Percentiles rank a stretch among this genome's conserved stretches.
phyloP scores from a whole-genome alignment of 2,329 filamentous ascomycete genomes.

The Alternaria sp. region DNA sequence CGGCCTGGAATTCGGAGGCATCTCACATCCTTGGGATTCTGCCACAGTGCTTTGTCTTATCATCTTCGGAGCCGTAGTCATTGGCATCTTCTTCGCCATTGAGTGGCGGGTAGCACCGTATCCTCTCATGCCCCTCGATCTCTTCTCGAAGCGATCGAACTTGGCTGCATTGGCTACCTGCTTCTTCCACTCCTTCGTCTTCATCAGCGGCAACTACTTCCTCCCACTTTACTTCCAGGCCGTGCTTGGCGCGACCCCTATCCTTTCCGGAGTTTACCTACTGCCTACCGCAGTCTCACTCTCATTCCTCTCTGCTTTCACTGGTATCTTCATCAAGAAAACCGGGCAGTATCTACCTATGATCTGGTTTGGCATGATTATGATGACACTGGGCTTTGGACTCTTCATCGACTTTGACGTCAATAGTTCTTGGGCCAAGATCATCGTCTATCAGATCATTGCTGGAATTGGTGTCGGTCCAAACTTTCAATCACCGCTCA shows the following conservation, averaged over 20 bases:
- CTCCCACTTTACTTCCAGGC: conserved; percentile 86
- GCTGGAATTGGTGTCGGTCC: conserved; percentile 61
- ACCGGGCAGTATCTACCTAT: conserved; percentile 53
- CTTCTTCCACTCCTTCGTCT: conserved; percentile 77
- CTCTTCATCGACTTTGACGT: conserved; percentile 46
- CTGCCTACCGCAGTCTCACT: conserved; percentile 73
- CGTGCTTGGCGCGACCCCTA: conserved; percentile 70
- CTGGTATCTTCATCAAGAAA: conserved; percentile 60
- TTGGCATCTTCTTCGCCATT: conserved; percentile 71
- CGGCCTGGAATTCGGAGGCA: conserved; percentile 83
- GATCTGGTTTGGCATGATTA: conserved; percentile 45
- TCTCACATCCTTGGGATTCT: conserved; percentile 75
- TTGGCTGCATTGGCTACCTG: conserved; percentile 68
- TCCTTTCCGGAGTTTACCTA: conserved; percentile 76
- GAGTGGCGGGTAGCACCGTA: conserved; percentile 77
- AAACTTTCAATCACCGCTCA: conserved; percentile 72
- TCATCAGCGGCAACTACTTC: conserved; percentile 80
- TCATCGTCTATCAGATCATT: conserved; percentile 49
- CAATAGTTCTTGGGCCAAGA: conserved; percentile 46
- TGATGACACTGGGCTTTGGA: conserved; percentile 49
- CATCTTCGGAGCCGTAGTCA: conserved; percentile 70
- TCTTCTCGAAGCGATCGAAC: conserved; percentile 73
- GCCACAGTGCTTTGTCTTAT: conserved; percentile 78
- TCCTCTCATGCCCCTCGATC: conserved; percentile 75
- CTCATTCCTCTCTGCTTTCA: conserved; percentile 66